A percentile compares a stretch with the other conserved stretches of the same genome.
Conservation (phyloP, 306 rosid species). For the Ormosia emarginata region DNA sequence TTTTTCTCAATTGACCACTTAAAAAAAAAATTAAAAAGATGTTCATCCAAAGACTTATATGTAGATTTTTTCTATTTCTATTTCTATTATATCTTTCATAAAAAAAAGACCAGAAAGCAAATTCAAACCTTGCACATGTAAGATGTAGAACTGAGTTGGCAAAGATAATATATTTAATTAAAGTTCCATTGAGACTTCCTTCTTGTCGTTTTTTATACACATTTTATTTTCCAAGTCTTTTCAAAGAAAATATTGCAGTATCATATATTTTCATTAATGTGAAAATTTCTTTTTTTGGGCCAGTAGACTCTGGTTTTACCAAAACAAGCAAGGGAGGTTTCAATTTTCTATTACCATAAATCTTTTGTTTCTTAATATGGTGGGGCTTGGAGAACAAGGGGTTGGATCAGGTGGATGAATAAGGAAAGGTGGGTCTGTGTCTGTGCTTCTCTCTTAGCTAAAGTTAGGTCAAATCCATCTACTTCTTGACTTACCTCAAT, state of each 20-base stretch:
- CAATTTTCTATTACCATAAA: constrained; percentile 5
- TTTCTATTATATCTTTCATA: neutral
- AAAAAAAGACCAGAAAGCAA: neutral
- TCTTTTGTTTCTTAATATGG: constrained; percentile 24
- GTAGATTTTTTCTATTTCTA: neutral
- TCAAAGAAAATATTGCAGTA: neutral
- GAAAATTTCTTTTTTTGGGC: neutral
- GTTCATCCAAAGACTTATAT: neutral
- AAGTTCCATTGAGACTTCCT: neutral
- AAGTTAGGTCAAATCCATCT: constrained; percentile 20
- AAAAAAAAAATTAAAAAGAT: no score
- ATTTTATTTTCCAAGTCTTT: neutral
- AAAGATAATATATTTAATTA: neutral
- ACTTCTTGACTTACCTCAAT: constrained; percentile 26
- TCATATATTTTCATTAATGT: neutral
- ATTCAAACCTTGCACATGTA: neutral
- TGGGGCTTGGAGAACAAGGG: neutral
- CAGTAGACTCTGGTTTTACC: constrained; percentile 29
- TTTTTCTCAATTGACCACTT: no score
- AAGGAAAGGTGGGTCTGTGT: constrained; percentile 29
- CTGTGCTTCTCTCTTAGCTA: constrained; percentile 6
- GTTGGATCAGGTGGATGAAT: constrained; percentile 21
- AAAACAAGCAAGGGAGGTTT: constrained; percentile 49
- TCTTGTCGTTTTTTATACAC: neutral
- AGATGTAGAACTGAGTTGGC: neutral